Evolutionary conservation across 163 green algal genomes (phyloP).

Genomic region (Scenedesmus sp.): DNA sequence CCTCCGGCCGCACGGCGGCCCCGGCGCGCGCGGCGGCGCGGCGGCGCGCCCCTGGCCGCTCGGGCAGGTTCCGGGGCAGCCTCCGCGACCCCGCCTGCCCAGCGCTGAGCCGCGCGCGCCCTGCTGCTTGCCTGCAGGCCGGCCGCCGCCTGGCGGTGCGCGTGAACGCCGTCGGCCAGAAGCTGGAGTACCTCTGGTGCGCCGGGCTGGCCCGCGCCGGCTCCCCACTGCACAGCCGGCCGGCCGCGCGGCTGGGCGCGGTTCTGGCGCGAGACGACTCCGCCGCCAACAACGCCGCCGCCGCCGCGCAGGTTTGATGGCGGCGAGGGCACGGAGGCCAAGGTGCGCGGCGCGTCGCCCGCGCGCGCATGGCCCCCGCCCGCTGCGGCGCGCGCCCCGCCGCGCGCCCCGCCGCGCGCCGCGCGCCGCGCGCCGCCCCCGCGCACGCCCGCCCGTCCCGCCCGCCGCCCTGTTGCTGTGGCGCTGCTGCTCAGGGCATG

Average conservation of each 20-base stretch:
- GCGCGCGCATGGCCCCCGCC: neutral
- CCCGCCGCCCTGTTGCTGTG: neutral
- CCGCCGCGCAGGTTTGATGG: constrained; percentile 30
- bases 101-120: too few species aligned
- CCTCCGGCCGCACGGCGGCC: too few species aligned
- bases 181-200: constrained; percentile 91
- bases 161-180: constrained; percentile 58
- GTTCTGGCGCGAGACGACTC: too few species aligned
- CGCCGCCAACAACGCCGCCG: too few species aligned
- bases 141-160: constrained; percentile 40
- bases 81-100: too few species aligned
- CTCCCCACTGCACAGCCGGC: too few species aligned
- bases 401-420: neutral
- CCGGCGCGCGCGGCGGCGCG: too few species aligned
- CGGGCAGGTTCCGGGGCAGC: too few species aligned
- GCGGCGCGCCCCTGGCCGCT: too few species aligned
- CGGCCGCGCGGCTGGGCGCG: too few species aligned
- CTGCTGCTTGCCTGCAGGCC: constrained; percentile 22
- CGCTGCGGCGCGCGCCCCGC: neutral
- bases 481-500: constrained; percentile 62
- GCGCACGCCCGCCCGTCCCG: neutral
- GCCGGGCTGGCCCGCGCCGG: too few species aligned
- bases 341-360: neutral
- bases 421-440: too few species aligned
- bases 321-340: constrained; percentile 37